Conservation (phyloP, 495 filamentous ascomycete genomes). For the Aspergillus nidulans region DNA sequence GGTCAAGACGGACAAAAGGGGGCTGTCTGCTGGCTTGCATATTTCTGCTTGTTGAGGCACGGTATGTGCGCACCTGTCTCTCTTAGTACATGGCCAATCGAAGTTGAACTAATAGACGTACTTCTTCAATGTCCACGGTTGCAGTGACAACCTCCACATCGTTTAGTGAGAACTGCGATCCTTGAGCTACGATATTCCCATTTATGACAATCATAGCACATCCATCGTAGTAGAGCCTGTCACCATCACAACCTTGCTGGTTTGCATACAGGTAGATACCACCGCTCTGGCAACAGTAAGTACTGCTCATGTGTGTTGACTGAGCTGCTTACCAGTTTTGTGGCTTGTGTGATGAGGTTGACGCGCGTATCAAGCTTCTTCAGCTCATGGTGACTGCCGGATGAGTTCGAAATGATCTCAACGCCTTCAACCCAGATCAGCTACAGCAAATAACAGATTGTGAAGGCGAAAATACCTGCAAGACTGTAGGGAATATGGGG, state of each 20-base stretch:
- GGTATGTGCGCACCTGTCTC: constrained; percentile 32
- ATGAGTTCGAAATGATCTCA: constrained; percentile 76
- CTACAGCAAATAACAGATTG: neutral
- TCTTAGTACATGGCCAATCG: neutral
- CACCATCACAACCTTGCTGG: constrained; percentile 71
- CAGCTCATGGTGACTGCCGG: constrained; percentile 67
- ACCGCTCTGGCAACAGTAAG: constrained; percentile 43
- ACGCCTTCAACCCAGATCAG: constrained; percentile 36
- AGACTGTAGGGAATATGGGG: constrained; percentile 35
- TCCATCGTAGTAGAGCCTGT: constrained; percentile 65
- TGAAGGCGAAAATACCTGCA: constrained; percentile 22
- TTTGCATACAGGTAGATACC: constrained; percentile 76
- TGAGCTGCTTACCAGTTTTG: constrained; percentile 46
- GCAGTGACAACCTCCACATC: constrained; percentile 85
- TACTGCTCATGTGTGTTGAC: neutral
- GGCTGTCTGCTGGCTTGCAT: constrained; percentile 39
- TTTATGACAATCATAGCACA: constrained; percentile 75
- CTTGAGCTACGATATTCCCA: constrained; percentile 66
- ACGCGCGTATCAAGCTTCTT: constrained; percentile 73
- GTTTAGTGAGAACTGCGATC: constrained; percentile 67
- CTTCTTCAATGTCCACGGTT: constrained; percentile 76
- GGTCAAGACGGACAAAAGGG: constrained; percentile 32
- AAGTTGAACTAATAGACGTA: constrained; percentile 34
- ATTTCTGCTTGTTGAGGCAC: constrained; percentile 30
- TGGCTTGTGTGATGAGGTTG: constrained; percentile 71